Evolutionary conservation across 768 basidiomycete species (phyloP), one percentile per base, ranked within the genome.

Genomic region (Mycena indigotica): DNA sequence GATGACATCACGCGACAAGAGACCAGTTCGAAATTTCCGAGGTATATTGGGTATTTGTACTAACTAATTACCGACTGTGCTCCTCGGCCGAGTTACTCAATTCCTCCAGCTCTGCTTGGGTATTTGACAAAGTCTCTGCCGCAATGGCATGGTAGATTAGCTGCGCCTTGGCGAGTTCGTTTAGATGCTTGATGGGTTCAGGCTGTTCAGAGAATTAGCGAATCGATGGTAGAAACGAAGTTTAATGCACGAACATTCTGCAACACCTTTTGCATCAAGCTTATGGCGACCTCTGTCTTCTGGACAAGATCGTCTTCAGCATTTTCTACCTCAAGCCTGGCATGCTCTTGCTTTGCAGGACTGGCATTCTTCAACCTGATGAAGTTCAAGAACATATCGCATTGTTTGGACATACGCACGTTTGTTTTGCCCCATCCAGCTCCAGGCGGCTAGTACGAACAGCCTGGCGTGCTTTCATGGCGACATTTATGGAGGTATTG

Each of bases 271-370:
- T 96, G 96, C 95, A 97, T 96, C 41, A 94, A 82, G 2, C 90
- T 91, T 66, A 97, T 97, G 1, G 95, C 96, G 28, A 95, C 90
- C 72, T 99, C 97, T 23, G 97, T 99, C 80, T 93, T 94, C 71
- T 95, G 95, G 4, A 98, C 97, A 28, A 98, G 84, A 72, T 95
- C 93, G 70, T 99, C 97, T 66, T 94, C 91, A 8, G 91, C 91
- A 61, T 93, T 93, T 82, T 94, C 91, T 10, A 93, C 91, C 64
- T 95, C 93, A 21, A 97, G 85, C 48, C 91, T 80, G 3, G 94
- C 91, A 52, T 97, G 94, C 69, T 98, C 97, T 71, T 95, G 93
- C 75, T 79, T 91, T 17, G 85, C 74, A 0, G 90, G 85, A 59
- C 69, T 71, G 1, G 92, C 87, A 41, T 73, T 85, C 82, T 97